Percentiles rank a stretch among this genome's conserved stretches.
Evolutionary conservation across 257 asterid species (phyloP).

Genomic region (Fraxinus anomala): DNA sequence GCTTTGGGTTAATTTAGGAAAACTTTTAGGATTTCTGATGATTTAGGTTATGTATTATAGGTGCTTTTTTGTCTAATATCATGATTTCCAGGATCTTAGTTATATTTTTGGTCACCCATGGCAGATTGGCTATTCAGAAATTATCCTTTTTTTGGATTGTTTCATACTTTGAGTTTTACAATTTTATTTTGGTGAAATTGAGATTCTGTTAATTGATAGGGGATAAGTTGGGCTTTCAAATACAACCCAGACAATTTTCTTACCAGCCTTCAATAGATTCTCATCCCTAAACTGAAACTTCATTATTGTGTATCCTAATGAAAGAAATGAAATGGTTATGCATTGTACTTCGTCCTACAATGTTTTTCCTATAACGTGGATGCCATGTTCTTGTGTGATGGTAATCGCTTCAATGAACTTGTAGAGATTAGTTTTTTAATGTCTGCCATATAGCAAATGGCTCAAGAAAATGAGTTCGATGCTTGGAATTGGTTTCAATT

Average conservation of each 20-base stretch:
- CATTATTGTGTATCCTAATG: not conserved
- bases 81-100: not conserved
- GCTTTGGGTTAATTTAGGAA: conserved; percentile 20
- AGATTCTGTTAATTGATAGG: conserved; percentile 11
- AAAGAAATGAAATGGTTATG: not conserved
- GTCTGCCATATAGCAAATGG: not conserved
- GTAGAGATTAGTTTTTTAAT: not conserved
- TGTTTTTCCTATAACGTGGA: not conserved
- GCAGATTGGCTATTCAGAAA: not conserved
- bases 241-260: conserved; percentile 9
- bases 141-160: not conserved
- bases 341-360: not conserved
- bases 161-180: not conserved
- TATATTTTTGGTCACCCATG: conserved; percentile 3
- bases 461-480: not conserved
- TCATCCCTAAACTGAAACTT: not conserved
- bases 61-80: not conserved
- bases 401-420: too few relatives aligned
- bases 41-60: not conserved
- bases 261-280: not conserved
- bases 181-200: not conserved
- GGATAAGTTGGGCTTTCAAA: conserved; percentile 3
- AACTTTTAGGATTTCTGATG: not conserved
- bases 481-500: not conserved
- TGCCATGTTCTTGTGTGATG: too few relatives aligned